phyloP scores from a whole-genome alignment of 257 asterid species.

The Penstemon newberryi region DNA sequence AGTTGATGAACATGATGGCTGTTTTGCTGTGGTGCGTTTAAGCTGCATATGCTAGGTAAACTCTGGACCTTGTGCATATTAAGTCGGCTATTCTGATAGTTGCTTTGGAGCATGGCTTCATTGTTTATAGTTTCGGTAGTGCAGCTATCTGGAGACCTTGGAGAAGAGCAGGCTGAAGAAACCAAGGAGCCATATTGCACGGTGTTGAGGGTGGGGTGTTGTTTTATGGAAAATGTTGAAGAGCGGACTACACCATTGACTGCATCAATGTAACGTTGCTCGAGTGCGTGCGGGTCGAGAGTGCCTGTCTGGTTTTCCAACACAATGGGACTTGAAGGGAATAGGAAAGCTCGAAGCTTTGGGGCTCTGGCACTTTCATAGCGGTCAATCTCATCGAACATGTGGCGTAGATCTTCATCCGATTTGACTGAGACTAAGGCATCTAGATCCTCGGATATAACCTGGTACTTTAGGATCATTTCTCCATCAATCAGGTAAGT shows the following conservation, averaged over 20 bases:
- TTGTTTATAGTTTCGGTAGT: slow-evolving; percentile 34
- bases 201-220: slow-evolving; percentile 30
- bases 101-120: slow-evolving; percentile 27
- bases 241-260: slow-evolving; percentile 56
- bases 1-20: slow-evolving; percentile 27
- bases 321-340: slow-evolving; percentile 48
- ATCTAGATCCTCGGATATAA: slow-evolving; percentile 77
- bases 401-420: slow-evolving; percentile 75
- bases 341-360: slow-evolving; percentile 68
- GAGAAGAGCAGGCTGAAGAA: slow-evolving; percentile 60
- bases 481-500: slow-evolving; percentile 60
- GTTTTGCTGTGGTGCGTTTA: slow-evolving; percentile 38
- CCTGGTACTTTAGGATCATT: slow-evolving; percentile 75
- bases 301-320: slow-evolving; percentile 35
- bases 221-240: slow-evolving; percentile 23
- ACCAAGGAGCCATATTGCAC: slow-evolving; percentile 33
- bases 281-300: slow-evolving; percentile 39
- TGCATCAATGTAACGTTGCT: slow-evolving; percentile 76
- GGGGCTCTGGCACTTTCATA: slow-evolving; percentile 46
- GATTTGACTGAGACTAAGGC: slow-evolving; percentile 71
- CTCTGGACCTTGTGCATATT: slow-evolving; percentile 67
- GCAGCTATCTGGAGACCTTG: slow-evolving; percentile 59
- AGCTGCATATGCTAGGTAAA: slow-evolving; percentile 61
- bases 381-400: slow-evolving; percentile 66
- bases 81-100: slow-evolving; percentile 21